phyloP scores from a whole-genome alignment of 768 basidiomycete genomes.

The Dendrothele bispora region DNA sequence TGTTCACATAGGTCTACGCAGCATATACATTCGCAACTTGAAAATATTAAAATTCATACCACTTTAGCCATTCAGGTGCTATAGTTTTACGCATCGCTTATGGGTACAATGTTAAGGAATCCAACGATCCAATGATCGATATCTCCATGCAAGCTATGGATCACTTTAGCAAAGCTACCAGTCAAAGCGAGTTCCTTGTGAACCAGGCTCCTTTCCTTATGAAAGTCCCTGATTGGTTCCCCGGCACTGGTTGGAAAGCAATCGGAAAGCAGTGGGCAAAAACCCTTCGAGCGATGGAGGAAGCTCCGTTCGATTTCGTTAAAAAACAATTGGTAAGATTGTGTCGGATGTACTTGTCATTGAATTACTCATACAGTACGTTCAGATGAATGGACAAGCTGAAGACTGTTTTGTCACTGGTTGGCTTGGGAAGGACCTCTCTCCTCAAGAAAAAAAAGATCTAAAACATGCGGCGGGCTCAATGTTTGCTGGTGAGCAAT shows the following conservation, averaged over 20 bases:
- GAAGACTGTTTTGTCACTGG: neutral
- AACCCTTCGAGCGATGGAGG: neutral
- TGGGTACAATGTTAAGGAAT: neutral
- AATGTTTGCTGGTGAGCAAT: neutral
- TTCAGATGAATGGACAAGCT: neutral
- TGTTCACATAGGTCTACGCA: no score
- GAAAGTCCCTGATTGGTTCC: slow-evolving; percentile 27
- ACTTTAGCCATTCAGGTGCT: neutral
- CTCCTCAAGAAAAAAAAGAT: neutral
- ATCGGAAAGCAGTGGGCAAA: slow-evolving; percentile 12
- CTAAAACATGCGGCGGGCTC: neutral
- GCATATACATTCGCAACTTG: no score
- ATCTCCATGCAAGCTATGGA: neutral
- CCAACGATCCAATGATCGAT: neutral
- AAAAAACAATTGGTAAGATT: slow-evolving; percentile 10
- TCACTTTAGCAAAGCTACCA: neutral
- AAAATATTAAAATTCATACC: no score
- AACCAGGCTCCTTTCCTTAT: neutral
- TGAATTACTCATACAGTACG: neutral
- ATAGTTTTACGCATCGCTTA: neutral
- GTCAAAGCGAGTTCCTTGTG: neutral
- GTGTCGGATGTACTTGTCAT: neutral
- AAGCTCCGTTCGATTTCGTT: slow-evolving; percentile 9
- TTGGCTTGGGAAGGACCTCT: neutral
- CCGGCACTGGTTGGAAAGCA: slow-evolving; percentile 28